phyloP scores from a whole-genome alignment of 1,139 yeast species.

The Debaryomyces fabryi region DNA sequence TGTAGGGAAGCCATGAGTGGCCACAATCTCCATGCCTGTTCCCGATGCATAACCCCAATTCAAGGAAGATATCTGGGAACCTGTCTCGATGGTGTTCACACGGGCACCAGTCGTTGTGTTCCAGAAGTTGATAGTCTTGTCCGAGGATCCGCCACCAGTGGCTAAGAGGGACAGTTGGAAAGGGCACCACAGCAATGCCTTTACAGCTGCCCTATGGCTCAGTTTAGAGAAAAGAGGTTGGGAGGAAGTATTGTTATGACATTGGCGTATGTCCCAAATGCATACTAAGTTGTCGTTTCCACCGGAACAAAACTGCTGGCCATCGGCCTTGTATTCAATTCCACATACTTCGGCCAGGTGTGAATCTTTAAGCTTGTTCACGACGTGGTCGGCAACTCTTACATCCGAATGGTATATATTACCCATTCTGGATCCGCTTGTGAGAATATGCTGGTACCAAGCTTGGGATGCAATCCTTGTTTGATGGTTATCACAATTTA shows the following conservation, averaged over 20 bases:
- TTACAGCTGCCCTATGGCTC: slow-evolving; percentile 91
- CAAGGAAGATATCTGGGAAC: slow-evolving; percentile 89
- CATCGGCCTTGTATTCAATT: slow-evolving; percentile 81
- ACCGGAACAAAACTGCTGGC: slow-evolving; percentile 85
- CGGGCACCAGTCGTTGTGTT: slow-evolving; percentile 89
- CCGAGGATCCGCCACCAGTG: slow-evolving; percentile 95
- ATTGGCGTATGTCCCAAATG: slow-evolving; percentile 91
- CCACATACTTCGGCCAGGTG: slow-evolving; percentile 96
- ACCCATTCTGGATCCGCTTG: slow-evolving; percentile 86
- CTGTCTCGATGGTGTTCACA: slow-evolving; percentile 85
- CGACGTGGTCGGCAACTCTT: slow-evolving; percentile 79
- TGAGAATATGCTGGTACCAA: slow-evolving; percentile 82
- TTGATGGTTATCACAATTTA: slow-evolving; percentile 63
- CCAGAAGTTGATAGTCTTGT: slow-evolving; percentile 92
- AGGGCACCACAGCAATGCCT: slow-evolving; percentile 96
- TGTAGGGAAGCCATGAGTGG: slow-evolving; percentile 93
- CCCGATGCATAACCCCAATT: slow-evolving; percentile 84
- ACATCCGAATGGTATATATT: slow-evolving; percentile 89
- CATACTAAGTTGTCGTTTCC: slow-evolving; percentile 94
- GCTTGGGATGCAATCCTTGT: slow-evolving; percentile 81
- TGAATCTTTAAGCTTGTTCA: slow-evolving; percentile 49
- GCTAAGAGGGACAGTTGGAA: slow-evolving; percentile 81
- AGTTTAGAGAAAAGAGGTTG: slow-evolving; percentile 76
- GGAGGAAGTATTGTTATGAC: slow-evolving; percentile 24
- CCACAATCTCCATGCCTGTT: slow-evolving; percentile 81